These are phyloP conservation scores for Nasturtium officinale DNA, from an alignment of 345 rosid species.

Conservation along the genomic window DNA sequence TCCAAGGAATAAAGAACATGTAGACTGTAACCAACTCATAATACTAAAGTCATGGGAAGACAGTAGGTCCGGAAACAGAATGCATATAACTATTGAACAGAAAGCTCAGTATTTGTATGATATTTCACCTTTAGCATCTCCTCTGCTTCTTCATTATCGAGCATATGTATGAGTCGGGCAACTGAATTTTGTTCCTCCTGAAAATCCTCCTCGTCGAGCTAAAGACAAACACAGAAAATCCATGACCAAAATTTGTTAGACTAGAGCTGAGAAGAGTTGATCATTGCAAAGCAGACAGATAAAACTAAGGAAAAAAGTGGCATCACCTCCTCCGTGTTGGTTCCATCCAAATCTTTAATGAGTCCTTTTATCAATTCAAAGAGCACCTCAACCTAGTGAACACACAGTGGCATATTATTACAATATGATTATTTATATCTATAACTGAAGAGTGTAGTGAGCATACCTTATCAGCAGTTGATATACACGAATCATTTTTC, in stretches of 20 bases:
- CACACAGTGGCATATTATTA: constrained; percentile 28
- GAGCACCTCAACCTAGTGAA: constrained; percentile 77
- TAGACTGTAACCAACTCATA: constrained; percentile 3
- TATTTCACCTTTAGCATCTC: constrained; percentile 79
- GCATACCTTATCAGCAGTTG: constrained; percentile 75
- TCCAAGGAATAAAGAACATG: background rate
- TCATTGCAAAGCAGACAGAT: constrained; percentile 5
- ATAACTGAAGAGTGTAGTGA: constrained; percentile 25
- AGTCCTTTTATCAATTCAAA: constrained; percentile 87
- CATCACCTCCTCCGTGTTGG: constrained; percentile 63
- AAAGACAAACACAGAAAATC: constrained; percentile 27
- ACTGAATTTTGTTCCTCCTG: constrained; percentile 90
- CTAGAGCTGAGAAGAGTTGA: constrained; percentile 9
- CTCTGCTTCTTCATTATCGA: constrained; percentile 70
- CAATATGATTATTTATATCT: constrained; percentile 2
- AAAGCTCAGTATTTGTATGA: background rate
- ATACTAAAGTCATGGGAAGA: constrained; percentile 5
- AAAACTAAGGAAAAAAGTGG: background rate
- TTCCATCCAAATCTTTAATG: constrained; percentile 78
- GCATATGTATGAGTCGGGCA: constrained; percentile 86
- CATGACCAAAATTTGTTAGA: constrained; percentile 9
- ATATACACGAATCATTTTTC: constrained; percentile 72
- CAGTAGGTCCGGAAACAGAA: background rate
- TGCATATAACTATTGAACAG: constrained; percentile 15
- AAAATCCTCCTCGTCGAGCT: constrained; percentile 96